Conservation (phyloP, 225 moss, liverwort and hornwort genomes). For the Climacium dendroides region DNA sequence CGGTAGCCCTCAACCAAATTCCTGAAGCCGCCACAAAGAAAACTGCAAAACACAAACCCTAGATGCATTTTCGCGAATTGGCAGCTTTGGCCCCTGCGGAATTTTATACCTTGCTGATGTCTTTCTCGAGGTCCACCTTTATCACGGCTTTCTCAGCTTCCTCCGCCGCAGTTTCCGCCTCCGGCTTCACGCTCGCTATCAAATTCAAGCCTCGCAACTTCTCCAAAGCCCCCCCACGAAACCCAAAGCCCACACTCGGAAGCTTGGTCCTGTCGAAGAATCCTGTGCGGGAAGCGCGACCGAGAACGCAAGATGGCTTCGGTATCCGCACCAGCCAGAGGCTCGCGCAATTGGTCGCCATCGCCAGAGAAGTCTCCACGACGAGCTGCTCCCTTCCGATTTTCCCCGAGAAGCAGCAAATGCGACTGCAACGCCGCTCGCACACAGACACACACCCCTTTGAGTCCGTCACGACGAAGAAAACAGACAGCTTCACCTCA, state of each 20-base stretch:
- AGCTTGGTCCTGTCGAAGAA: not conserved
- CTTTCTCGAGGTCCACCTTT: not conserved
- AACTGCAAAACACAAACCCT: not conserved
- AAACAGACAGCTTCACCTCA: not conserved
- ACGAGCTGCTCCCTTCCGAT: not conserved
- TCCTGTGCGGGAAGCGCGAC: not conserved
- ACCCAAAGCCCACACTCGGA: not conserved
- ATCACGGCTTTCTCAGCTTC: not conserved
- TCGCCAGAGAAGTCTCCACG: not conserved
- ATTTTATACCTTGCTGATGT: not conserved
- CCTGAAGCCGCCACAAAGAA: not conserved
- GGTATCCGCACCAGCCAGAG: slow-evolving; percentile 10
- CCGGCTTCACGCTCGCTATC: slow-evolving; percentile 30
- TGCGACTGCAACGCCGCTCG: not conserved
- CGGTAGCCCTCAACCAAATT: not conserved
- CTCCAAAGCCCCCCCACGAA: not conserved
- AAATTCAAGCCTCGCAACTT: not conserved
- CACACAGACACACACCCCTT: not conserved
- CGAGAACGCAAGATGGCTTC: not conserved
- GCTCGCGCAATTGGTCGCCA: slow-evolving; percentile 15
- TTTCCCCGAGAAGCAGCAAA: not conserved
- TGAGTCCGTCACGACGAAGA: not conserved
- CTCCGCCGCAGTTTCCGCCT: slow-evolving; percentile 18
- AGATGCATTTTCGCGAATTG: not conserved
- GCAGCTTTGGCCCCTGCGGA: not conserved